Base-by-base conservation (phyloP, 306 rosid genomes). In the Cyclanthera cordifolia region DNA sequence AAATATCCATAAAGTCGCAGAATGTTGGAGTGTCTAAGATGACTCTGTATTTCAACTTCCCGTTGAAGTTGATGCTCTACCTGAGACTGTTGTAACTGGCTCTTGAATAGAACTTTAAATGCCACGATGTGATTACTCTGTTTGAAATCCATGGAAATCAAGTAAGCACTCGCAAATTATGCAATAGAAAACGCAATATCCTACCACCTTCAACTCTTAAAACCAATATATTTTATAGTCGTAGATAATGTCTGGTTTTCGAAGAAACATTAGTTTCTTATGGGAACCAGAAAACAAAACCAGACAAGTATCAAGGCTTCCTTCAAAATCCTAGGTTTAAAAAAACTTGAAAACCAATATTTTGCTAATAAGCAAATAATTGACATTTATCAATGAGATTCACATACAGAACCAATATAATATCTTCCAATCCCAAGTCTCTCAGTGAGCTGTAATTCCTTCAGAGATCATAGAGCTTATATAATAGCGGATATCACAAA, bases 91-190 rank as follows among this genome's bases (percentile, higher is more conserved):
- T 94, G 99, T 77, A 94, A 77, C 77, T 94, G 99, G 84, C 87
- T 90, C 89, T 94, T 94, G 58, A 90, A 94, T 63, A 94, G 88
- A 64, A 94, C 99, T 82, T 94, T 94, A 20, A 94, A 80, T 39
- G 99, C 99, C 77, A 94, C 91, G 19, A 94, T 82, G 24, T 90
- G 97, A 86, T 86, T 90, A 78, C 99, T 94, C 99, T 94, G 93
- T 76, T 70, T 21, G 55, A 53, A 6, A 45, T 45, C 53, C 59
- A 72, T 39, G 83, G 50, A 67, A 37, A 71, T n/a, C 20, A 23
- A 16, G 54, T 68, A 43, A 75, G 68, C 53, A 25, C n/a, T 63
- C 54, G 7, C 30, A 34, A n/a, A 57, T 57, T 51, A 53, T 57
- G 69, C 55, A 24, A 16, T 20, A 10, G 16, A 25, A 23, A 11